Evolutionary conservation across 2,329 filamentous ascomycete species (phyloP).

Genomic region (Diaporthe nobilis): DNA sequence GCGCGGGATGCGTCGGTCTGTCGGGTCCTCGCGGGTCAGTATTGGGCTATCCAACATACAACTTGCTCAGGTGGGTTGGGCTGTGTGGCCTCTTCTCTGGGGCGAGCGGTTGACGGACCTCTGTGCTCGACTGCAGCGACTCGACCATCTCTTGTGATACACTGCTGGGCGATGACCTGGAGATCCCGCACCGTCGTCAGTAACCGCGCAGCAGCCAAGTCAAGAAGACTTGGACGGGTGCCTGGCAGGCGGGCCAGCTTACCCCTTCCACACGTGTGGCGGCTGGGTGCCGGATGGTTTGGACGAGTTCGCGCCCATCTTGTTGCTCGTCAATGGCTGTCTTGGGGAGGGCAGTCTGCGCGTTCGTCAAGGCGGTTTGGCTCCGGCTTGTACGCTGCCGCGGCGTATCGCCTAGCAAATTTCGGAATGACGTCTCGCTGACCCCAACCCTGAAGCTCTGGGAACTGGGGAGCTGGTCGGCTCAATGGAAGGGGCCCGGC

Average conservation of each 20-base stretch:
- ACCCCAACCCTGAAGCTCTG: slow-evolving; percentile 3
- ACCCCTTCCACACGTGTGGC: slow-evolving; percentile 70
- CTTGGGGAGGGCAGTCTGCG: slow-evolving; percentile 14
- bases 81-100: too few relatives aligned
- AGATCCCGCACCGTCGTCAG: slow-evolving; percentile 47
- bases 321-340: slow-evolving; percentile 50
- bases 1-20: slow-evolving; percentile 92
- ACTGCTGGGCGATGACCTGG: slow-evolving; percentile 62
- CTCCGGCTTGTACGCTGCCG: neutral
- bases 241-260: slow-evolving; percentile 49
- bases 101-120: slow-evolving; percentile 68
- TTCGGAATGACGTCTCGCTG: slow-evolving; percentile 36
- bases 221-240: neutral
- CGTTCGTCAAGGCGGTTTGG: slow-evolving; percentile 10
- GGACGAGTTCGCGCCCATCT: slow-evolving; percentile 71
- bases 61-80: too few relatives aligned
- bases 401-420: slow-evolving; percentile 15
- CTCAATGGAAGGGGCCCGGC: neutral
- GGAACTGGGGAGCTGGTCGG: neutral
- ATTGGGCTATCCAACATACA: neutral
- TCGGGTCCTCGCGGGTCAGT: neutral
- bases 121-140: slow-evolving; percentile 84
- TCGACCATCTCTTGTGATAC: slow-evolving; percentile 87
- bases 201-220: slow-evolving; percentile 22
- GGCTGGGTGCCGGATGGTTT: slow-evolving; percentile 62